Evolutionary conservation across 73 alveolate genomes (phyloP).

Genomic region (Paramecium sonneborni): DNA sequence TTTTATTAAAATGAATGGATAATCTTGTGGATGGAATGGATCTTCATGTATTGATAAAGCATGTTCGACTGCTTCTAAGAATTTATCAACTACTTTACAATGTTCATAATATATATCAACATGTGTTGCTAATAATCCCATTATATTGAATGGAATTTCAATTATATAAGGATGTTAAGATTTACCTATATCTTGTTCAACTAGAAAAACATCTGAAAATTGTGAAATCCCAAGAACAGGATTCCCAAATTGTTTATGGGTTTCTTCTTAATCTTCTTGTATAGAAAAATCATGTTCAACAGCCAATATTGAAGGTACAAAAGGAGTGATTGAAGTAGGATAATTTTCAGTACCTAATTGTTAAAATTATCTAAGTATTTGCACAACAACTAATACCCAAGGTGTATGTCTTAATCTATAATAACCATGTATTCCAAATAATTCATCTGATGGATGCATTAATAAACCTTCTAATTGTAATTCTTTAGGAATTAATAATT

Average conservation of each 20-base stretch:
- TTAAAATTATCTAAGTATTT: neutral
- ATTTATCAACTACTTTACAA: neutral
- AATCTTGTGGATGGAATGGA: neutral
- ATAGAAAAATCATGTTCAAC: neutral
- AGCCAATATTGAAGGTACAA: neutral
- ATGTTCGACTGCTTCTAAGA: neutral
- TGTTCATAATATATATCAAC: neutral
- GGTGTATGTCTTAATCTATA: neutral
- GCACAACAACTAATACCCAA: neutral
- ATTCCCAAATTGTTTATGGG: neutral
- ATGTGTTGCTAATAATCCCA: neutral
- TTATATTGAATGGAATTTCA: neutral
- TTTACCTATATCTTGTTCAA: neutral
- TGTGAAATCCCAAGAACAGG: neutral
- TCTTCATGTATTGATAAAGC: neutral
- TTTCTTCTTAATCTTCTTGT: neutral
- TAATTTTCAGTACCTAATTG: neutral
- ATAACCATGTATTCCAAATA: neutral
- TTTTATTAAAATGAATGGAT: neutral
- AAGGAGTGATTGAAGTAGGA: neutral
- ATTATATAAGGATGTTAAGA: neutral
- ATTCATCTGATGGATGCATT: neutral
- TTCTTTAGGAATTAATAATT: neutral
- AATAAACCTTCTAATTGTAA: neutral
- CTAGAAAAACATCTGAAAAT: neutral